phyloP scores from a whole-genome alignment of 176 grass and related monocot genomes.

The Raddia distichophylla region DNA sequence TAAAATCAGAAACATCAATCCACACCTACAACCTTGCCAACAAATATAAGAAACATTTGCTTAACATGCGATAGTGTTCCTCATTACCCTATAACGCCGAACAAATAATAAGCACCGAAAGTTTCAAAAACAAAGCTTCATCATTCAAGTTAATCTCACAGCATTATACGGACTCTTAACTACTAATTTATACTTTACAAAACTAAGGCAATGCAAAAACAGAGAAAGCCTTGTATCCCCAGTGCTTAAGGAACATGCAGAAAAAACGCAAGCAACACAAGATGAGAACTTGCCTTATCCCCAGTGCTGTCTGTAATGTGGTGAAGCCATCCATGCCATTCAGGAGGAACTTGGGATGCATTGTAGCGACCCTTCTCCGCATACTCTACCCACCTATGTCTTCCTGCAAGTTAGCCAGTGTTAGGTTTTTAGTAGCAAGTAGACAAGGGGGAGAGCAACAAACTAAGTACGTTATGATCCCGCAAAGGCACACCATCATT shows the following conservation, averaged over 20 bases:
- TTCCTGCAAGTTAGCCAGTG: conserved; percentile 55
- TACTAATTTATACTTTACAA: background rate
- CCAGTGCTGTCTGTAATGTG: conserved; percentile 81
- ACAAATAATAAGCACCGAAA: background rate
- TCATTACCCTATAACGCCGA: background rate
- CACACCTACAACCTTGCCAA: too few species aligned
- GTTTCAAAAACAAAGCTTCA: conserved; percentile 8
- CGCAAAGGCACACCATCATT: background rate
- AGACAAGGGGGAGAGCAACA: background rate
- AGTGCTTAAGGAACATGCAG: background rate
- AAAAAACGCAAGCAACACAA: background rate
- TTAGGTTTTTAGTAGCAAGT: conserved; percentile 8
- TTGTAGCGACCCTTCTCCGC: conserved; percentile 81
- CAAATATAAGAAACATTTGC: conserved; percentile 2
- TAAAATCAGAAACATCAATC: background rate
- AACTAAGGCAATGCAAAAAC: background rate
- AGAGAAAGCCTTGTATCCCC: background rate
- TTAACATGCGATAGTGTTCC: background rate
- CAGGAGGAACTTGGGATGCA: conserved; percentile 90
- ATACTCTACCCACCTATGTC: conserved; percentile 94
- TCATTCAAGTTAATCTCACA: background rate
- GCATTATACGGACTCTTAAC: background rate
- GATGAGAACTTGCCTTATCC: conserved; percentile 58
- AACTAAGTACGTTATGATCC: background rate
- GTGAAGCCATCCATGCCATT: conserved; percentile 98